A percentile compares a stretch with the other conserved stretches of the same genome.
Evolutionary conservation across 208 protist genomes (phyloP).

Genomic region (Leishmania arabica): DNA sequence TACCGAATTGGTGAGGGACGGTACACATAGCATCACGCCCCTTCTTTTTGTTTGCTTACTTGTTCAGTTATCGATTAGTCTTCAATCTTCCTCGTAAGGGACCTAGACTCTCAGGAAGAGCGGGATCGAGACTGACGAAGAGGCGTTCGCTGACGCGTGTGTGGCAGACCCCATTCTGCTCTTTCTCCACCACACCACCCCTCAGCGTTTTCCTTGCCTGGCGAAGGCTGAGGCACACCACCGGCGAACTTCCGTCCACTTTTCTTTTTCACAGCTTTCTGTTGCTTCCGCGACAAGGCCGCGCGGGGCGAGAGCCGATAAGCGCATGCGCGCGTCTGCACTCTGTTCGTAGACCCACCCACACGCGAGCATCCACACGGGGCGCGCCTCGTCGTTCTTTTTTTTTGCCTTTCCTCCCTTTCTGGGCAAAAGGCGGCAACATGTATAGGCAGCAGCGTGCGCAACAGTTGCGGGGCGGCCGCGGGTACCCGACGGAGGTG

Average conservation of each 20-base stretch:
- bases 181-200: background rate
- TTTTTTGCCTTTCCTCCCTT: background rate
- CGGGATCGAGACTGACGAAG: background rate
- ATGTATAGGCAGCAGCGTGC: conserved; percentile 38
- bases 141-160: background rate
- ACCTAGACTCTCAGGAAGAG: background rate
- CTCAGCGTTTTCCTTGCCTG: background rate
- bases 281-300: background rate
- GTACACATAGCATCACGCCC: background rate
- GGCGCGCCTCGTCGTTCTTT: background rate
- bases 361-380: background rate
- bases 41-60: background rate
- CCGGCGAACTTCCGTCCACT: background rate
- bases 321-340: background rate
- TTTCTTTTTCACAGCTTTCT: background rate
- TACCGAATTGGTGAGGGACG: background rate
- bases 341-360: background rate
- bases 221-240: background rate
- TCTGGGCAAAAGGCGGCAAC: background rate
- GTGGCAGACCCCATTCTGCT: background rate
- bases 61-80: background rate
- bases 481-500: conserved; percentile 74
- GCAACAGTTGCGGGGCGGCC: conserved; percentile 42
- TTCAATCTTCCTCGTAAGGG: background rate
- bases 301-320: background rate